Conservation (phyloP, 176 grass and related monocot species). For the Luzula sylvatica region DNA sequence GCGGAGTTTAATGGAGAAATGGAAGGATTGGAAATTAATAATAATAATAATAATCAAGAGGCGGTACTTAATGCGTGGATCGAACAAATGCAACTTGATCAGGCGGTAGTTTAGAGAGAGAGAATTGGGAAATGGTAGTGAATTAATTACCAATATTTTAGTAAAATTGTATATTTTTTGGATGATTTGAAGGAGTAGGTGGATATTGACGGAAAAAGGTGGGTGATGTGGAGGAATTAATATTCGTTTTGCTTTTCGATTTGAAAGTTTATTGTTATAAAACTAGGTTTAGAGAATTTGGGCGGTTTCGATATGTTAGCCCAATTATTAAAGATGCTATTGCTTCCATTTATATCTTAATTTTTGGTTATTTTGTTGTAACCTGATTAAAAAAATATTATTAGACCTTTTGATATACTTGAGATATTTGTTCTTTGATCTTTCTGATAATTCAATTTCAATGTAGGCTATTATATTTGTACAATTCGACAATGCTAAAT, state of each 20-base stretch:
- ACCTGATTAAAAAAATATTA: background rate
- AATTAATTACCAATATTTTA: background rate
- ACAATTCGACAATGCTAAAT: too few relatives aligned
- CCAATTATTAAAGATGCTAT: background rate
- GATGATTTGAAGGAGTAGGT: background rate
- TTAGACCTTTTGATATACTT: background rate
- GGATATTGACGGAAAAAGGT: background rate
- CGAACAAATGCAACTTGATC: constrained; percentile 69
- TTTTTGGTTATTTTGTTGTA: constrained; percentile 10
- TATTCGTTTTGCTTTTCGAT: background rate
- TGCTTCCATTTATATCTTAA: background rate
- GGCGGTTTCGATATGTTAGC: background rate
- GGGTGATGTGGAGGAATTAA: background rate
- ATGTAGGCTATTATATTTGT: background rate
- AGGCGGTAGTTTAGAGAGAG: constrained; percentile 47
- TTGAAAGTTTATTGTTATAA: background rate
- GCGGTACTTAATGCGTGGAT: constrained; percentile 44
- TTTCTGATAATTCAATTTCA: background rate
- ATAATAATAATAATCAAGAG: constrained; percentile 29
- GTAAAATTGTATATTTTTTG: constrained; percentile 5
- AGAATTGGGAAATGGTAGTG: constrained; percentile 1
- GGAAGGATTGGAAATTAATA: constrained; percentile 9
- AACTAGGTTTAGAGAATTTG: background rate
- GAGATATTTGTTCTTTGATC: background rate
- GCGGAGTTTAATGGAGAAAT: constrained; percentile 11